A percentile compares a stretch with the other conserved stretches of the same genome.
These are phyloP conservation scores for Cutaneotrichosporon curvatum DNA, from an alignment of 1,284 basidiomycete species.

Conservation along the genomic window DNA sequence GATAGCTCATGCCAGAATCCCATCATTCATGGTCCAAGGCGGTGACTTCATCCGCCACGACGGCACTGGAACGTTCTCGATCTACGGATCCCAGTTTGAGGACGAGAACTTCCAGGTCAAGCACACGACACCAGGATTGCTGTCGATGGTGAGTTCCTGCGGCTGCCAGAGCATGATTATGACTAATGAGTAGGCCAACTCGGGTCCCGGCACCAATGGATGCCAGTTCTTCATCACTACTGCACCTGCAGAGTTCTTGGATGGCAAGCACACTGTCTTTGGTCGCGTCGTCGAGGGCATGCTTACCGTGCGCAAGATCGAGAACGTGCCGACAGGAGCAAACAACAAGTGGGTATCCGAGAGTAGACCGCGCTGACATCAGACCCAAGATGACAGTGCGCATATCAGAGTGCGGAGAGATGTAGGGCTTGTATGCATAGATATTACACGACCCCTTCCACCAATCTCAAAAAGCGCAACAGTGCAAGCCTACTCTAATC, in stretches of 20 bases:
- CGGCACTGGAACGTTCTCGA: slow-evolving; percentile 87
- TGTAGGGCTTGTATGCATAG: slow-evolving; percentile 33
- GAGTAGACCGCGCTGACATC: slow-evolving; percentile 2
- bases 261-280: slow-evolving; percentile 91
- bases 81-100: slow-evolving; percentile 90
- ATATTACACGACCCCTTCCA: not conserved
- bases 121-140: slow-evolving; percentile 71
- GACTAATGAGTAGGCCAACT: slow-evolving; percentile 63
- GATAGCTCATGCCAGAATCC: slow-evolving; percentile 23
- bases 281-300: slow-evolving; percentile 82
- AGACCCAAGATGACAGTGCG: slow-evolving; percentile 16
- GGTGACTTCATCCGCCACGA: slow-evolving; percentile 82
- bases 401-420: slow-evolving; percentile 50
- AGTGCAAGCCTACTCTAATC: slow-evolving; percentile 5
- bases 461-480: not conserved
- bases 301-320: slow-evolving; percentile 86
- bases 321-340: slow-evolving; percentile 79
- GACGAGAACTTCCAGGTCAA: slow-evolving; percentile 94
- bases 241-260: slow-evolving; percentile 84
- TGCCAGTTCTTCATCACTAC: slow-evolving; percentile 97
- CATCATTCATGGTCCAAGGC: slow-evolving; percentile 50
- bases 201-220: slow-evolving; percentile 84
- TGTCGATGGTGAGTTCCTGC: slow-evolving; percentile 64
- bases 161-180: not conserved
- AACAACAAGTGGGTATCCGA: slow-evolving; percentile 30